Evolutionary conservation across 1,284 basidiomycete species (phyloP).

Genomic region (Naganishia sp.): DNA sequence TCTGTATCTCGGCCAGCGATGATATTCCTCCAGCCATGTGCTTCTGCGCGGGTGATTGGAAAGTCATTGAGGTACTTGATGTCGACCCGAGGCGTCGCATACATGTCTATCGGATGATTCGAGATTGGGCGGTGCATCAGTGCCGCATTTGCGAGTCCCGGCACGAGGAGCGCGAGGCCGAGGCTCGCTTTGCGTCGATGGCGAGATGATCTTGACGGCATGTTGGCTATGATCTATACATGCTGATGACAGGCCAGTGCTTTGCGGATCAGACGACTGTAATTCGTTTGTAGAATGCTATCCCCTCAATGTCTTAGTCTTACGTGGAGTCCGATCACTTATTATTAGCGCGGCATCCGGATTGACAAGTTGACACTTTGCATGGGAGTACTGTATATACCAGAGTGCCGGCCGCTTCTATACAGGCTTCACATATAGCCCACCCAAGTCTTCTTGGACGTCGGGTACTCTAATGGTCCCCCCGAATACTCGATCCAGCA

Average conservation of each 20-base stretch:
- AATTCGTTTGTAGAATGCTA: neutral
- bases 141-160: conserved; percentile 1
- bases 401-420: neutral
- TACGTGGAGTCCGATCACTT: conserved; percentile 13
- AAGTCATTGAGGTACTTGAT: conserved; percentile 77
- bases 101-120: conserved; percentile 58
- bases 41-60: conserved; percentile 73
- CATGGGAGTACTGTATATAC: no score
- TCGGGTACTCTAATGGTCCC: conserved; percentile 5
- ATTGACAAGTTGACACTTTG: no score
- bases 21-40: conserved; percentile 70
- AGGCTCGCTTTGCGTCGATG: neutral
- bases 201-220: no score
- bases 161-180: neutral
- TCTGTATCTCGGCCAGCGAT: conserved; percentile 58
- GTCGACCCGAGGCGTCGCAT: conserved; percentile 80
- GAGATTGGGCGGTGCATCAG: conserved; percentile 31
- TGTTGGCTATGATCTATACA: neutral
- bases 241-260: neutral
- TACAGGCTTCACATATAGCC: conserved; percentile 4
- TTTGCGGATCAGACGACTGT: neutral
- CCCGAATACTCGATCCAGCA: conserved; percentile 20
- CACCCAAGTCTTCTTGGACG: conserved; percentile 7
- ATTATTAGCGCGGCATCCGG: neutral
- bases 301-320: neutral